These are phyloP conservation scores for Boletus edulis DNA, from an alignment of 768 basidiomycete genomes.

Conservation along the genomic window DNA sequence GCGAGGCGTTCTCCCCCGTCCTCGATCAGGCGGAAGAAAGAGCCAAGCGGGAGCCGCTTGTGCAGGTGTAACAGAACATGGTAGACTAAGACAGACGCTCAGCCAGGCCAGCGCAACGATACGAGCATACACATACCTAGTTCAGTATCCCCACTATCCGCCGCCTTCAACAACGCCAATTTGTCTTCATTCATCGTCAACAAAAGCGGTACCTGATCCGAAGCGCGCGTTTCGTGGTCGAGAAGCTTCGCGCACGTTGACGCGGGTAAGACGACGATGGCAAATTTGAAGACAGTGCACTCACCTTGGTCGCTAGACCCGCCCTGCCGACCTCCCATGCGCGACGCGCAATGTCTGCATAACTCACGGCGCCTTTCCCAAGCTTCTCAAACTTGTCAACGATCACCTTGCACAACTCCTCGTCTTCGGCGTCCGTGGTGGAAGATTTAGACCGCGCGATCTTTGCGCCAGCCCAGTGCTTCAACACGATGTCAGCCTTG, in stretches of 20 bases:
- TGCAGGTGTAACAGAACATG: conserved; percentile 89
- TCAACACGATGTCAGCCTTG: conserved; percentile 82
- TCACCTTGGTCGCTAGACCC: conserved; percentile 81
- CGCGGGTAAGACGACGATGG: background rate
- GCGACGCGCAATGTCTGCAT: conserved; percentile 90
- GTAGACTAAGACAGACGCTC: conserved; percentile 58
- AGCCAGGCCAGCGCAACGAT: background rate
- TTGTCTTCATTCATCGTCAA: conserved; percentile 93
- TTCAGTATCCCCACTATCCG: conserved; percentile 94
- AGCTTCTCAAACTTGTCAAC: conserved; percentile 88
- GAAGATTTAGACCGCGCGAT: conserved; percentile 71
- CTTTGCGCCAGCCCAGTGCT: conserved; percentile 95
- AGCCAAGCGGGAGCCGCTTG: conserved; percentile 77
- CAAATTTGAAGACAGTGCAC: background rate
- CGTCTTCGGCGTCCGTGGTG: conserved; percentile 64
- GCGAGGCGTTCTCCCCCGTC: conserved; percentile 76
- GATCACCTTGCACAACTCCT: conserved; percentile 75
- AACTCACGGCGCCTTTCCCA: conserved; percentile 78
- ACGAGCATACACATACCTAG: conserved; percentile 54
- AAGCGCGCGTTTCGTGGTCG: conserved; percentile 86
- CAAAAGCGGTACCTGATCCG: conserved; percentile 91
- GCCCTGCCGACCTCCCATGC: conserved; percentile 89
- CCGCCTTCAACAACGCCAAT: conserved; percentile 82
- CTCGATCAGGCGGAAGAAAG: conserved; percentile 93
- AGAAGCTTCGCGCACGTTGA: conserved; percentile 53